phyloP scores from a whole-genome alignment of 139 green algal genomes.

The Picochlorum costavermella region DNA sequence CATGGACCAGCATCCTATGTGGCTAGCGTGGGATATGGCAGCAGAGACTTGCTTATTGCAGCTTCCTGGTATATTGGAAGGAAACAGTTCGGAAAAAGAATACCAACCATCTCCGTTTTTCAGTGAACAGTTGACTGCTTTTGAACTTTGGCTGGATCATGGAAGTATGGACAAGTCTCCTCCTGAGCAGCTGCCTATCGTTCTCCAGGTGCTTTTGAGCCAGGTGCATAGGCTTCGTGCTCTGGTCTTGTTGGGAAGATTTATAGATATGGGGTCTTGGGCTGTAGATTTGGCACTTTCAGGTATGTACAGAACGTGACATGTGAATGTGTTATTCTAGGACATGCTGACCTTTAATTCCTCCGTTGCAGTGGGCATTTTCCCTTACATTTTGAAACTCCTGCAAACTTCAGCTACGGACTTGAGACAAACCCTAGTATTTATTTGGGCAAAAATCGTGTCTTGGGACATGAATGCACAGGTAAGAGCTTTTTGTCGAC shows the following conservation, averaged over 20 bases:
- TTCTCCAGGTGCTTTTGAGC: conserved; percentile 95
- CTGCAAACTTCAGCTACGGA: conserved; percentile 93
- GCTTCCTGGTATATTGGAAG: conserved; percentile 37
- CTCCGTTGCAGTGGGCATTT: conserved; percentile 79
- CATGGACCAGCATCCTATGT: conserved; percentile 95
- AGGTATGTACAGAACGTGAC: background rate
- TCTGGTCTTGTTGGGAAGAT: conserved; percentile 87
- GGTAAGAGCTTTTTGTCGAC: conserved; percentile 19
- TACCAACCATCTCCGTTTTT: conserved; percentile 81
- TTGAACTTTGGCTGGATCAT: conserved; percentile 94
- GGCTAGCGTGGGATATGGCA: conserved; percentile 92
- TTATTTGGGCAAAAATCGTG: conserved; percentile 99
- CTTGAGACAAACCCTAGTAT: conserved; percentile 88
- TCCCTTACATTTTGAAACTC: conserved; percentile 99
- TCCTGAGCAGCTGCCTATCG: conserved; percentile 97
- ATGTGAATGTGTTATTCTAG: background rate
- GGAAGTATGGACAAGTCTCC: conserved; percentile 72
- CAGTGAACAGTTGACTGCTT: conserved; percentile 94
- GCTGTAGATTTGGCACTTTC: conserved; percentile 92
- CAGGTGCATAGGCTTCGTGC: conserved; percentile 90
- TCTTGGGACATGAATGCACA: conserved; percentile 82
- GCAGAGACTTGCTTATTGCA: conserved; percentile 94
- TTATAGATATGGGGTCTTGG: conserved; percentile 97
- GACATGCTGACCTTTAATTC: background rate
- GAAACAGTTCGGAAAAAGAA: conserved; percentile 12